Conservation (phyloP, 1,284 basidiomycete species). For the Thecaphora thlaspeos region DNA sequence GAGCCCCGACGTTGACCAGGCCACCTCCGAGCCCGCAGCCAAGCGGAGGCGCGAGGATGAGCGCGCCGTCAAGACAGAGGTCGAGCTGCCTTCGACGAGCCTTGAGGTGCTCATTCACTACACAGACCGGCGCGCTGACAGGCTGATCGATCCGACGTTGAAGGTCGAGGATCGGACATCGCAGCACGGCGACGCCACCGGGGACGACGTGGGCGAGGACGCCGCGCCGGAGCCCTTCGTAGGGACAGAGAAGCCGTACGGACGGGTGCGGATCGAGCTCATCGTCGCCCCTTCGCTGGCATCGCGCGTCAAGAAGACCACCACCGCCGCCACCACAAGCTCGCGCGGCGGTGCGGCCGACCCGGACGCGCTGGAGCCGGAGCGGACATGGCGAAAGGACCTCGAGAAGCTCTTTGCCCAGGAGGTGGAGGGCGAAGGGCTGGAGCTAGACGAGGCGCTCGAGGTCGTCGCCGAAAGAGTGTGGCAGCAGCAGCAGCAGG, state of each 20-base stretch:
- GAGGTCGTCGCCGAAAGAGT: conserved; percentile 8
- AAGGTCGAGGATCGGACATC: neutral
- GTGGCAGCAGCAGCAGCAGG: conserved; percentile 10
- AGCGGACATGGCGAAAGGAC: conserved; percentile 13
- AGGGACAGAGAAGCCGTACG: conserved; percentile 11
- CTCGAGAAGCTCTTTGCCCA: conserved; percentile 20
- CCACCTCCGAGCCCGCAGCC: conserved; percentile 8
- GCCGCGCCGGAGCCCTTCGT: neutral
- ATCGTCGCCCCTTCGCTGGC: conserved; percentile 3
- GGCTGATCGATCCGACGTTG: conserved; percentile 18
- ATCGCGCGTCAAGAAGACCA: too few relatives aligned
- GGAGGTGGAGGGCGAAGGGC: conserved; percentile 22
- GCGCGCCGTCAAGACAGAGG: conserved; percentile 13
- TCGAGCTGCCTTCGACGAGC: conserved; percentile 13
- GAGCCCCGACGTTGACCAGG: conserved; percentile 1
- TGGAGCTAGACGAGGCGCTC: conserved; percentile 32
- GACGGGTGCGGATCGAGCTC: conserved; percentile 20
- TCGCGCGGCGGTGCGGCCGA: too few relatives aligned
- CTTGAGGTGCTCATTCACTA: conserved; percentile 26
- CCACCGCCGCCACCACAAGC: too few relatives aligned
- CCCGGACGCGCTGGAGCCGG: conserved; percentile 15
- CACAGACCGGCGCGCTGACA: conserved; percentile 30
- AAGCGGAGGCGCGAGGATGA: conserved; percentile 4
- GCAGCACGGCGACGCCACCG: conserved; percentile 2
- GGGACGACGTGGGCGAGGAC: neutral